Conservation (phyloP, 1,284 basidiomycete genomes). For the Heterobasidion parviporum region DNA sequence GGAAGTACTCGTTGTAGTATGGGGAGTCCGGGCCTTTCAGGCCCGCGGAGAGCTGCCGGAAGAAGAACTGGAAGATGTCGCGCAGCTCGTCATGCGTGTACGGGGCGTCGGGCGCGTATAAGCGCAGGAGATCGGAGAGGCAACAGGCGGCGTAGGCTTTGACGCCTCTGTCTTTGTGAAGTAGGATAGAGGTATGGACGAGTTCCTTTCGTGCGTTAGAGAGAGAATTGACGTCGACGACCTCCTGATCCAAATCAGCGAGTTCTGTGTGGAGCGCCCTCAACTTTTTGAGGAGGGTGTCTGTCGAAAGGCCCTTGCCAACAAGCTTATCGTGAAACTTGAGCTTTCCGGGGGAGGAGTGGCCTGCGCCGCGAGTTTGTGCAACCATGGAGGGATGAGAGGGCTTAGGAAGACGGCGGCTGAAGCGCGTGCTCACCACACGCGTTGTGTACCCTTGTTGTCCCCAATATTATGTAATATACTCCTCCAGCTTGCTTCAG, state of each 20-base stretch:
- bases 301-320: conserved; percentile 61
- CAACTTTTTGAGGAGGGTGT: conserved; percentile 78
- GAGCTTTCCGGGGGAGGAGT: conserved; percentile 51
- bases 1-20: conserved; percentile 88
- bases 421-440: conserved; percentile 13
- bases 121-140: conserved; percentile 85
- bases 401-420: background rate
- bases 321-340: conserved; percentile 74
- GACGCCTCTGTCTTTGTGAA: conserved; percentile 92
- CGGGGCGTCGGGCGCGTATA: conserved; percentile 96
- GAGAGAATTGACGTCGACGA: conserved; percentile 70
- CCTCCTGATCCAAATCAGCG: conserved; percentile 81
- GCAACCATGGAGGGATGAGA: conserved; percentile 46
- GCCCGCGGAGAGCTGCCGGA: conserved; percentile 71
- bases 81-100: conserved; percentile 84
- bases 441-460: conserved; percentile 35
- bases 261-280: conserved; percentile 79
- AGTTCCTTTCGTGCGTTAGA: conserved; percentile 70
- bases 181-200: conserved; percentile 70
- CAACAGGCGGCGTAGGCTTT: conserved; percentile 93
- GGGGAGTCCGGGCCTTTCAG: conserved; percentile 64
- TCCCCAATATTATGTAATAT: conserved; percentile 1
- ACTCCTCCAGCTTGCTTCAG: background rate
- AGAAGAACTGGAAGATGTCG: conserved; percentile 95
- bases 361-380: conserved; percentile 53